Evolutionary conservation across 257 asterid genomes (phyloP), one percentile per base, ranked within the genome.

Genomic region (Petunia axillaris): DNA sequence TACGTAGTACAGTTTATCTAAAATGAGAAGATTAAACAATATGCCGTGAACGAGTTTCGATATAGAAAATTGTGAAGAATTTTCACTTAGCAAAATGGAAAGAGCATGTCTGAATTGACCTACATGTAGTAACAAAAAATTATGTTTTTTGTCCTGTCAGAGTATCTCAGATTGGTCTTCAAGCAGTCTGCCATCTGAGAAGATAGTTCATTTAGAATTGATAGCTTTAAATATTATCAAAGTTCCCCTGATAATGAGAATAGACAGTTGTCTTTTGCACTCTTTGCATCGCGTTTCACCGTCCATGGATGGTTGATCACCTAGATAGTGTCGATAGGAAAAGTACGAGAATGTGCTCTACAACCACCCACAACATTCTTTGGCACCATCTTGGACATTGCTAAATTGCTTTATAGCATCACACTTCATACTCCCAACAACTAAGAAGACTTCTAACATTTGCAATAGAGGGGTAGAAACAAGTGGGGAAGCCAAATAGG

Each of bases 341-440:
- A 57, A 57, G 63, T 57, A 43, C 4, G n/a, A 40, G 37, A 44
- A 41, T 41, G 40, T 8, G 38, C 53, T 41, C 38, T 11, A 52
- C 7, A 15, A 25, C 25, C 3, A 53, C 39, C 48, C 40, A 1
- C 53, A 7, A 6, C 55, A n/a, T 8, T 41, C 73, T 39, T 39
- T 64, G 73, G 73, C 50, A 64, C 73, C 50, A 64, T 64, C 39
- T 11, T 64, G 50, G 73, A 38, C 39, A 64, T 64, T 38, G 35
- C 25, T 38, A 38, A 64, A 64, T 64, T 13, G 71, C 13, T 64
- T 13, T 38, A 64, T 38, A 38, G 8, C 50, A 16, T 64, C 73
- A 58, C 64, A 64, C 48, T 64, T 64, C 2, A 5, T 16, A 38
- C 25, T 64, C 46, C 14, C 48, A 64, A 48, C 4, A 64, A 64